Evolutionary conservation across 441 rosid genomes (phyloP), one percentile per base, ranked within the genome.

Genomic region (Arabidopsis hybrid): DNA sequence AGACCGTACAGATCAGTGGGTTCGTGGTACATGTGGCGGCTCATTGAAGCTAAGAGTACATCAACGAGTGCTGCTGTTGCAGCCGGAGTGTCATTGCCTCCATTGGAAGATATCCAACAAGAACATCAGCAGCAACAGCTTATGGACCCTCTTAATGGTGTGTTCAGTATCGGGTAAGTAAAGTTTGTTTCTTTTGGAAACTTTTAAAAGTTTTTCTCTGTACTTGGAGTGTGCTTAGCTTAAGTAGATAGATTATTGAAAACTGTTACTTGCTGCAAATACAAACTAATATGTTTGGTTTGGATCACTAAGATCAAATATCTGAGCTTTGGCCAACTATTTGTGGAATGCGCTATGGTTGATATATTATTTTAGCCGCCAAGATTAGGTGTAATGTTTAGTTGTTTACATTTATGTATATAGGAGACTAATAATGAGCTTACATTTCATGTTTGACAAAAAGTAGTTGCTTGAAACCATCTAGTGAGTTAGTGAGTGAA

Each of bases 151-250:
- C 57, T 52, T 52, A 49, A 43, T 43, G 6, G 34, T 26, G 34
- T 52, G 57, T 52, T 52, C 8, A 52, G 57, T 52, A 52, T 52
- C 57, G 57, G 57, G 57, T 52, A 52, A 52, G 57, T 51, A 51
- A 21, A 51, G 35, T 6, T 52, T 52, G 57, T 29, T 52, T 52
- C 14, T 21, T 52, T 21, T 31, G 21, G 57, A 10, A 52, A 10
- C 57, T 51, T 51, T 1, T 8, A 2, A 51, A 51, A 51, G 32
- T 21, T 21, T 5, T 50, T 50, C 55, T 9, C 34, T 3, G n/a
- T 51, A 8, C 57, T 51, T 10, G 9, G 6, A 11, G 57, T 51
- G 7, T 51, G 34, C 57, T 51, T 5, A 52, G 10, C 34, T 50
- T 52, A 52, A 31, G 56, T 12, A 18, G 21, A 14, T 21, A 21